These are phyloP conservation scores for Artemisia annua DNA, from an alignment of 129 eudicot genomes.

Conservation along the genomic window DNA sequence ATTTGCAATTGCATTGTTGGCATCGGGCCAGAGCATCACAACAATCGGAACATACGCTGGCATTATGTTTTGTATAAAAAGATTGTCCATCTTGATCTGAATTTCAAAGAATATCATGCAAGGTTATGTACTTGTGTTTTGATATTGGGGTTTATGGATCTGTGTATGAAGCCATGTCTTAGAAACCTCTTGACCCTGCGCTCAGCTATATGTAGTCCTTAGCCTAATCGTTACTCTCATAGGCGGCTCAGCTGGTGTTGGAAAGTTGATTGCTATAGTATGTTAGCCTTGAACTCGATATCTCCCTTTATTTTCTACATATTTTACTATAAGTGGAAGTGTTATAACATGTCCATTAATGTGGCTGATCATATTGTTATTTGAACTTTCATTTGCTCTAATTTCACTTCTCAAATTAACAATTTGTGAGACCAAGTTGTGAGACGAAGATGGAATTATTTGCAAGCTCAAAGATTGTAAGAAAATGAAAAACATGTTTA, in stretches of 20 bases:
- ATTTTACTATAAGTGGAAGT: not conserved
- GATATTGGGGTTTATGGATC: slow-evolving; percentile 79
- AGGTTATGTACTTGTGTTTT: slow-evolving; percentile 2
- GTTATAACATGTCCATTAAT: not conserved
- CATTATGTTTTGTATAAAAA: not conserved
- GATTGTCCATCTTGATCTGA: slow-evolving; percentile 2
- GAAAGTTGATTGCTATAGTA: slow-evolving; percentile 79
- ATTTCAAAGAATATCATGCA: not conserved
- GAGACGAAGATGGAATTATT: slow-evolving; percentile 87
- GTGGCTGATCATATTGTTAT: slow-evolving; percentile 89
- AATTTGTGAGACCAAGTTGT: slow-evolving; percentile 48
- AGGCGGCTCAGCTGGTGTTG: slow-evolving; percentile 97
- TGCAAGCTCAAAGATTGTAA: slow-evolving; percentile 72
- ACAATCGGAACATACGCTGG: slow-evolving; percentile 99
- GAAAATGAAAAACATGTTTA: not conserved
- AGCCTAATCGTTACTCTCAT: slow-evolving; percentile 86
- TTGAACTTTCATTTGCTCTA: slow-evolving; percentile 96
- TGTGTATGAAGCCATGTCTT: slow-evolving; percentile 89
- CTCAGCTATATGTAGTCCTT: slow-evolving; percentile 72
- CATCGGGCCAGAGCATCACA: slow-evolving; percentile 99
- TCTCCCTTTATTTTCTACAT: too few relatives aligned
- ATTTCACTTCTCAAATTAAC: slow-evolving; percentile 93
- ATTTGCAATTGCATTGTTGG: slow-evolving; percentile 92
- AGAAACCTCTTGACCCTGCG: slow-evolving; percentile 76
- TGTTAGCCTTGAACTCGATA: slow-evolving; percentile 14